phyloP scores from a whole-genome alignment of 2,329 filamentous ascomycete species.

The Hypoxylon sp. region DNA sequence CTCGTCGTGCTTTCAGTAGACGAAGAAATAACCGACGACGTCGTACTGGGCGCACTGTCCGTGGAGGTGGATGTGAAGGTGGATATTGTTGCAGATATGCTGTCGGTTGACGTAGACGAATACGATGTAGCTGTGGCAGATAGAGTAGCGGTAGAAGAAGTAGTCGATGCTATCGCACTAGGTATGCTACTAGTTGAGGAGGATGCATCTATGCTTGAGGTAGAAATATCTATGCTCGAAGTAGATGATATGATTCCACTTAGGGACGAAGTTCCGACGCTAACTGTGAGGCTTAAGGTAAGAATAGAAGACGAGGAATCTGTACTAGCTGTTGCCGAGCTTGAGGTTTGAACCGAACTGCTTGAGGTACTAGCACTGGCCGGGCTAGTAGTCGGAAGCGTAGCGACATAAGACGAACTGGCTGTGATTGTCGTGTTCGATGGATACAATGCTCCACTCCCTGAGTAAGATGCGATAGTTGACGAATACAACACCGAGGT shows the following conservation, averaged over 20 bases:
- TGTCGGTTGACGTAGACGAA: conserved; percentile 1
- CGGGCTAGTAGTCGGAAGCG: background rate
- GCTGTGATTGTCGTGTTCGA: background rate
- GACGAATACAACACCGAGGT: background rate
- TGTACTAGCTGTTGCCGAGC: background rate
- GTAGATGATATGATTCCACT: conserved; percentile 2
- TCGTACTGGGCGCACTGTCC: background rate
- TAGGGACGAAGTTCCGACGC: too few species aligned
- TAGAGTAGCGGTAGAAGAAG: conserved; percentile 1
- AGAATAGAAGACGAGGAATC: background rate
- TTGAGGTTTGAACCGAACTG: background rate
- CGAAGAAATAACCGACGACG: background rate
- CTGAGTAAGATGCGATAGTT: background rate
- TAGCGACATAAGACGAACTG: background rate
- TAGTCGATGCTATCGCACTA: background rate
- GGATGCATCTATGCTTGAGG: background rate
- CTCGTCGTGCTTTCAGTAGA: conserved; percentile 1
- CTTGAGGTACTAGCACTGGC: too few species aligned
- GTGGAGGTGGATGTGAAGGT: background rate
- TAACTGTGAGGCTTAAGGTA: background rate
- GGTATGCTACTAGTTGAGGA: conserved; percentile 9
- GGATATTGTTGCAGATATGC: background rate
- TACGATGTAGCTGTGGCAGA: background rate
- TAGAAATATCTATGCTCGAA: background rate
- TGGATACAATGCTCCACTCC: background rate